Evolutionary conservation across 2,329 filamentous ascomycete genomes (phyloP), one percentile per base, ranked within the genome.

Genomic region (Sphaerulina populicola): DNA sequence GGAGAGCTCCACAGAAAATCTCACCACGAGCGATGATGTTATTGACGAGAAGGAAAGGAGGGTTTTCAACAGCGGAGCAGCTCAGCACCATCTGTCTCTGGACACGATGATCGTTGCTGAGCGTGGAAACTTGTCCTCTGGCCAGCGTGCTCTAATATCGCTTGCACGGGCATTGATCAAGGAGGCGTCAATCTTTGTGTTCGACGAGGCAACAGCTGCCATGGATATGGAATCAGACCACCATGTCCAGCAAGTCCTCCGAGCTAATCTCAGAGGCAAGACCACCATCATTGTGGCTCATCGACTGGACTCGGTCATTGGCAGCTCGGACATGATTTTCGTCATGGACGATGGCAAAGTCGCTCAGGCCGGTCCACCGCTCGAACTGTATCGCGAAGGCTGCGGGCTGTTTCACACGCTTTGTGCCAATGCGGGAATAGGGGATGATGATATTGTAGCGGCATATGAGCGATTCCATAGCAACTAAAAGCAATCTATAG

Each of bases 271-370:
- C 2, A 62, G 65, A 40, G 71, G 68, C 3, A 64, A 71, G 49
- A 80, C 86, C 1, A 86, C 85, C 54, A 73, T 91, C 2, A 85
- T 85, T 2, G 85, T 91, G 9, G 86, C 87, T 1, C 87, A 91
- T 65, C 75, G 86, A 11, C 72, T 91, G 42, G 83, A 83, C 0
- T 91, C 84, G 10, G 81, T 90, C 33, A 30, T 47, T 15, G 85
- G 86, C 66, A 83, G 89, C 58, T 85, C 86, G 1, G 82, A 91
- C 65, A 72, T 82, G 12, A 90, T 90, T 39, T 88, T 86, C 60
- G 85, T 91, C 0, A 78, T 93, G 43, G 84, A 85, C 8, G 76
- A 82, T 53, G 80, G 83, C 23, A 77, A 65, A 15, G 74, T 85
- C 33, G 70, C 80, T 1, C 81, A 85, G 62, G 68, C 71, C 48